Percentiles rank a stretch among this genome's conserved stretches.
phyloP scores from a whole-genome alignment of 305 asterid species.

The Solanum hybrid region DNA sequence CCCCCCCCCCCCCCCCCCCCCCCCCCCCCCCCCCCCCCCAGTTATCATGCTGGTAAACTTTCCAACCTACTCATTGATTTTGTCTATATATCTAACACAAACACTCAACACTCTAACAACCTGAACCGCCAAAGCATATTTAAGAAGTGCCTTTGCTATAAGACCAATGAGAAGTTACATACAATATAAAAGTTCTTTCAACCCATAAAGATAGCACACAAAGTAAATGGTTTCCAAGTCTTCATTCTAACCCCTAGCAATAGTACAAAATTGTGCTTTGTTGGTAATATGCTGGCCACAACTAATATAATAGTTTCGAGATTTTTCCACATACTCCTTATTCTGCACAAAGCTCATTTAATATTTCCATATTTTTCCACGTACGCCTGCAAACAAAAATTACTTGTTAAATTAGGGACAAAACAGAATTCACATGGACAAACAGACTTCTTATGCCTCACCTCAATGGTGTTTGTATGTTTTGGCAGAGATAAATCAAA shows the following conservation, averaged over 20 bases:
- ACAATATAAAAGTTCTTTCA: not conserved
- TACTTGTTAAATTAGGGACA: constrained; percentile 10
- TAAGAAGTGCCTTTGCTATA: not conserved
- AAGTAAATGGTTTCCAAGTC: not conserved
- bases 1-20: too few species aligned
- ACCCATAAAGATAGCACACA: not conserved
- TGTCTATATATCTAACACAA: not conserved
- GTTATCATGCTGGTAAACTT: not conserved
- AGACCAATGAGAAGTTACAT: not conserved
- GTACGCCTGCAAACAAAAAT: constrained; percentile 64
- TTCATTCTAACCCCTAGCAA: not conserved
- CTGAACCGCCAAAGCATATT: not conserved
- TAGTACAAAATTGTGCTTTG: not conserved
- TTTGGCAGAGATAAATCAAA: constrained; percentile 48
- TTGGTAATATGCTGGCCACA: not conserved
- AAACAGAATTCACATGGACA: not conserved
- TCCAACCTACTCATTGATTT: not conserved
- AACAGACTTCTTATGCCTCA: constrained; percentile 25
- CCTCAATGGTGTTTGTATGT: constrained; percentile 72
- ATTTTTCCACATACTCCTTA: not conserved
- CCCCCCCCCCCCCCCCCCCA: too few species aligned
- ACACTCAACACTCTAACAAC: not conserved
- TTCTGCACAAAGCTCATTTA: constrained; percentile 3
- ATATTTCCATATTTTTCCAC: constrained; percentile 49
- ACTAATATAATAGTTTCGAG: not conserved